Evolutionary conservation across 2,329 filamentous ascomycete species (phyloP).

Genomic region (Cryoendolithus antarcticus): DNA sequence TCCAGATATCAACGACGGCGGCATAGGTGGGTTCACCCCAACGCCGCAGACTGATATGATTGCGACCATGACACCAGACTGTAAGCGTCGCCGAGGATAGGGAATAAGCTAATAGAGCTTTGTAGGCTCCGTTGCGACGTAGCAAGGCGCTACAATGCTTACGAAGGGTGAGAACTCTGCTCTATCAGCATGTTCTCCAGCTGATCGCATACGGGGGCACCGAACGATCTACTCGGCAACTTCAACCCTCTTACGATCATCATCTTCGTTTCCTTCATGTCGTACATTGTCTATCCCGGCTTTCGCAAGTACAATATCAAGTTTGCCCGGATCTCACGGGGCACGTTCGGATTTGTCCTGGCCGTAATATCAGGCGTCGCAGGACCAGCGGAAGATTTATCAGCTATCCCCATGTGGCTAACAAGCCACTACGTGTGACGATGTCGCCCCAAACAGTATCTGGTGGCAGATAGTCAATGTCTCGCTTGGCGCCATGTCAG

Average conservation of each 20-base stretch:
- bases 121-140: too few relatives aligned
- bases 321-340: conserved; percentile 38
- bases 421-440: conserved; percentile 23
- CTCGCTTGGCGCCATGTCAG: conserved; percentile 27
- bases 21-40: too few relatives aligned
- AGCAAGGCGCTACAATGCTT: too few relatives aligned
- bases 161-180: too few relatives aligned
- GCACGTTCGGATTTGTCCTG: conserved; percentile 37
- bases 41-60: too few relatives aligned
- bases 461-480: conserved; percentile 30
- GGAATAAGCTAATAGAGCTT: too few relatives aligned
- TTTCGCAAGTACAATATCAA: conserved; percentile 28
- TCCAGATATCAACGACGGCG: too few relatives aligned
- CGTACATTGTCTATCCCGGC: conserved; percentile 32
- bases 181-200: too few relatives aligned
- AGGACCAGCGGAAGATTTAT: conserved; percentile 38
- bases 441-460: conserved; percentile 28
- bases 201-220: conserved; percentile 18
- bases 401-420: conserved; percentile 32
- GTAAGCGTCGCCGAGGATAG: too few relatives aligned
- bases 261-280: conserved; percentile 30
- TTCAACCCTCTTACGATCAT: conserved; percentile 35
- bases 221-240: conserved; percentile 36
- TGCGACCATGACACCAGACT: too few relatives aligned
- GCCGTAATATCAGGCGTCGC: too few relatives aligned